Conservation (phyloP, 1,139 yeast species). For the Arxiozyma slooffiae region DNA sequence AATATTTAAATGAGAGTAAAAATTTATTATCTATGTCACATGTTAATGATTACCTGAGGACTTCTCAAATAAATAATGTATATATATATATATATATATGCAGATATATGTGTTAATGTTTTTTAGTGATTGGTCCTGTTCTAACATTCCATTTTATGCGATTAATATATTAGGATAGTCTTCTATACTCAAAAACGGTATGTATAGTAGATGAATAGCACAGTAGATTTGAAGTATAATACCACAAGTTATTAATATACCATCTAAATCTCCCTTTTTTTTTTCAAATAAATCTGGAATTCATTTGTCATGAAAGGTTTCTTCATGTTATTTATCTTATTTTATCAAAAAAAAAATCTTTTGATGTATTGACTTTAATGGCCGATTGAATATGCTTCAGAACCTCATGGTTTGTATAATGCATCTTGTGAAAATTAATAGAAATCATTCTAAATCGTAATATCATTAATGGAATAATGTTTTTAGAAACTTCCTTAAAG, state of each 20-base stretch:
- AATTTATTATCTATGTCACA: slow-evolving; percentile 25
- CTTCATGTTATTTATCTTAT: slow-evolving; percentile 31
- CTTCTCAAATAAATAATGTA: neutral
- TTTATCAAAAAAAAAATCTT: neutral
- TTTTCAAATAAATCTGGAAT: slow-evolving; percentile 36
- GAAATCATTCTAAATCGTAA: slow-evolving; percentile 40
- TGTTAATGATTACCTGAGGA: slow-evolving; percentile 22
- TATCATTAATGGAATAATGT: slow-evolving; percentile 31
- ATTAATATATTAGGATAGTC: slow-evolving; percentile 56
- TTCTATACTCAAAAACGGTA: slow-evolving; percentile 52
- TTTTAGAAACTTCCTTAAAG: slow-evolving; percentile 34
- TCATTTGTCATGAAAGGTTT: slow-evolving; percentile 34
- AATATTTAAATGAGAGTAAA: slow-evolving; percentile 9
- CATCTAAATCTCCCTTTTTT: slow-evolving; percentile 28
- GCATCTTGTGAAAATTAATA: slow-evolving; percentile 43
- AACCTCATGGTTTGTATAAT: slow-evolving; percentile 30
- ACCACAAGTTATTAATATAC: slow-evolving; percentile 55
- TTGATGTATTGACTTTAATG: slow-evolving; percentile 19
- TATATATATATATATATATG: neutral
- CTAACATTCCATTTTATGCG: neutral
- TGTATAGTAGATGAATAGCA: slow-evolving; percentile 46
- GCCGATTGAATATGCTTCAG: slow-evolving; percentile 34
- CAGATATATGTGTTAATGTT: neutral
- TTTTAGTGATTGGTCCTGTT: neutral
- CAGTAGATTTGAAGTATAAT: slow-evolving; percentile 40